Evolutionary conservation across 2,329 filamentous ascomycete species (phyloP), one percentile per base, ranked within the genome.

Genomic region (Fonsecaea pugnacius): DNA sequence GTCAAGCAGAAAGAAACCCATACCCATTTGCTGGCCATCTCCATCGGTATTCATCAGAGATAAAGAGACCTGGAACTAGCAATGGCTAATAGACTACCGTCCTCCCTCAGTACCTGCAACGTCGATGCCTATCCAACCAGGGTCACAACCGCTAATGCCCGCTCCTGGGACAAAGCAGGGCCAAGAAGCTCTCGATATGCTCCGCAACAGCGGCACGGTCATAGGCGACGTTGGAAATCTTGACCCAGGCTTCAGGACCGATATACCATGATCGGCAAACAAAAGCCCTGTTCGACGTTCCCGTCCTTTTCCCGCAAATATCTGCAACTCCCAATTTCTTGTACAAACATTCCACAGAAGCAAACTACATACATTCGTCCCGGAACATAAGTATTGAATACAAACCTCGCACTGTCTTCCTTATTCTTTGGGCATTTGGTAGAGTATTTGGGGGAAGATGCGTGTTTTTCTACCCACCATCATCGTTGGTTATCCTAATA

Each of bases 191-290:
- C 48, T 30, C 24, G 57, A 54, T 30, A 38, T 46, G 35, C 50
- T 52, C 12, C 57, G 40, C 43, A 56, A 52, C n/a, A 36, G 35
- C 27, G 56, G 48, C 21, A 40, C 56, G 7, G n/a, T 14, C 30
- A 36, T 40, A 18, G 60, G 50, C 18, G 56, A 55, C 18, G 56
- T 50, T 12, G 61, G 56, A 8, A 18, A 52, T 4, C 36, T 38
- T n/a, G 55, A 51, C 30, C 35, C 30, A 10, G 61, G 61, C 9
- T 63, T 63, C 56, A 48, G 61, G 16, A 63, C 61, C 9, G 61
- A 63, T 33, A 36, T 63, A 38, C 61, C 61, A 14, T 63, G 48
- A 63, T 24, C 16, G 9, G 43, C 8, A 46, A 8, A 46, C 1
- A 21, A 40, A n/a, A 40, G 4, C 14, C 36, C 36, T 30, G 27